Evolutionary conservation across 1,139 yeast genomes (phyloP).

Genomic region (Diutina neorugosa): DNA sequence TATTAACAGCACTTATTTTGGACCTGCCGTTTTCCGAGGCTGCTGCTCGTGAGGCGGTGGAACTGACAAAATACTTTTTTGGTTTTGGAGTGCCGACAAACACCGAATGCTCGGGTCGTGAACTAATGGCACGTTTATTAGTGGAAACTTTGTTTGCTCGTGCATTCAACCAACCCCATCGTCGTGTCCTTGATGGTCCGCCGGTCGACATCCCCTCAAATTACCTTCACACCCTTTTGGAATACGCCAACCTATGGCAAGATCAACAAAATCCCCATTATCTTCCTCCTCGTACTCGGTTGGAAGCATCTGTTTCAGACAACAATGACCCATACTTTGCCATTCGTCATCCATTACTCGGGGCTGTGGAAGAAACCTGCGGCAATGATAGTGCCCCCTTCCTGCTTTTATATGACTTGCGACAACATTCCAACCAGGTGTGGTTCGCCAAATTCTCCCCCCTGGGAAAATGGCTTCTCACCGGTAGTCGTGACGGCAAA

Average conservation of each 20-base stretch:
- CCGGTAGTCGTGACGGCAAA: constrained; percentile 62
- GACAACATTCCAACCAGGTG: constrained; percentile 60
- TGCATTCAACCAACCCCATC: not conserved
- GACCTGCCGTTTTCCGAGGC: not conserved
- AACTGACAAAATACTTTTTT: not conserved
- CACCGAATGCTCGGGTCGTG: not conserved
- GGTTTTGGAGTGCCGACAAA: not conserved
- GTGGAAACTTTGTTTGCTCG: not conserved
- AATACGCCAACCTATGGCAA: constrained; percentile 18
- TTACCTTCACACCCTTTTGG: constrained; percentile 18
- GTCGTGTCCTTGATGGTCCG: not conserved
- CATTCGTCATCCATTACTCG: not conserved
- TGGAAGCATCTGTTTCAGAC: not conserved
- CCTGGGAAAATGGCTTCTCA: constrained; percentile 60
- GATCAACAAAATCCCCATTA: constrained; percentile 15
- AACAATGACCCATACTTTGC: not conserved
- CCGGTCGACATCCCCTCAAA: constrained; percentile 12
- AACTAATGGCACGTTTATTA: not conserved
- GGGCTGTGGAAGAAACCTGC: not conserved
- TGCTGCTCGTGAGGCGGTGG: not conserved
- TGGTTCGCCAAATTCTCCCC: constrained; percentile 79
- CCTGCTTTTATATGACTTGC: constrained; percentile 24
- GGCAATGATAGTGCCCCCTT: constrained; percentile 22
- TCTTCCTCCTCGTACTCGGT: constrained; percentile 17
- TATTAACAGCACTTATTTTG: not conserved